Conservation (phyloP, 208 protist genomes). For the Trypanosomatidae sp. region DNA sequence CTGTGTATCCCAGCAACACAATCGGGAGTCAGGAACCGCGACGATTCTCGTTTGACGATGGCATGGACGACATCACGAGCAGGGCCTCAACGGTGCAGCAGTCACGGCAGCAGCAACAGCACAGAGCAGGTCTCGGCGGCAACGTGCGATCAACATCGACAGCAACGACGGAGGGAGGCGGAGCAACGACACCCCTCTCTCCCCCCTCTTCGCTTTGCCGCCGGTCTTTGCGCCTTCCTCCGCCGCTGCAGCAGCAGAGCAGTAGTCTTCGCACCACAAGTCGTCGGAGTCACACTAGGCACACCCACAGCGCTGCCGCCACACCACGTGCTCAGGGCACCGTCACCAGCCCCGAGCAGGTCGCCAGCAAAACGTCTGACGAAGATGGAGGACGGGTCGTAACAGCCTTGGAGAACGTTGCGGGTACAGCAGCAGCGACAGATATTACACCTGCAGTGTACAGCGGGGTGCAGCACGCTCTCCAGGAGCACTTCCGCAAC, state of each 20-base stretch:
- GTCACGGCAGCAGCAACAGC: background rate
- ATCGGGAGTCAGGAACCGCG: constrained; percentile 1
- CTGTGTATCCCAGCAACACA: constrained; percentile 4
- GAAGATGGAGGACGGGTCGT: background rate
- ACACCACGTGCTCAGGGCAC: background rate
- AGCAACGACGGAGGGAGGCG: background rate
- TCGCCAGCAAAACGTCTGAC: background rate
- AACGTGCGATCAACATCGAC: background rate
- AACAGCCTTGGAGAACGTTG: background rate
- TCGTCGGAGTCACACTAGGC: background rate
- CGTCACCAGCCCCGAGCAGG: background rate
- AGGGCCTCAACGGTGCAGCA: background rate
- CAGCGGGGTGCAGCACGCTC: constrained; percentile 25
- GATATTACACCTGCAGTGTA: constrained; percentile 17
- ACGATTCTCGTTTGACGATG: constrained; percentile 24
- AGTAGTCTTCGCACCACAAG: background rate
- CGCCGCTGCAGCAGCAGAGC: background rate
- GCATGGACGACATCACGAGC: constrained; percentile 7
- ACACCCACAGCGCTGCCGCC: background rate
- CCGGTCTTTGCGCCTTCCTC: background rate
- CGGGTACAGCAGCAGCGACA: background rate
- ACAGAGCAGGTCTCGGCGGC: background rate
- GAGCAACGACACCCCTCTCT: background rate
- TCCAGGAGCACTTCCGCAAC: constrained; percentile 30
- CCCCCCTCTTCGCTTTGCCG: background rate